These are phyloP conservation scores for Periconia macrospinosa DNA, from an alignment of 2,329 filamentous ascomycete genomes.

Conservation along the genomic window DNA sequence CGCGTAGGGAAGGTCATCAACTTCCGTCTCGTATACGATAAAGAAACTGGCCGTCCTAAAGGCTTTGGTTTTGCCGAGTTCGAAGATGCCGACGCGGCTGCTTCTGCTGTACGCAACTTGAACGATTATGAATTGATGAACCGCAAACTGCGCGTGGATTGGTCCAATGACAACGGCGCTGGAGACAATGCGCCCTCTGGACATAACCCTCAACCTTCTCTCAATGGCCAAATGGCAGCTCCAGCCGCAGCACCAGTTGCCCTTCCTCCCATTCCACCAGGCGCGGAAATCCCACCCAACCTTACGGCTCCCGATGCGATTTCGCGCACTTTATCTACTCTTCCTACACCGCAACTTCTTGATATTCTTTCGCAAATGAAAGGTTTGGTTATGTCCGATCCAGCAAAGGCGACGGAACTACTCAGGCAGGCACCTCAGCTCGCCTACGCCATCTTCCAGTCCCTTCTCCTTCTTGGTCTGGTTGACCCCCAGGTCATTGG, in stretches of 20 bases:
- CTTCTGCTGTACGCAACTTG: constrained; percentile 90
- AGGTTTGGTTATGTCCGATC: constrained; percentile 78
- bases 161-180: constrained; percentile 86
- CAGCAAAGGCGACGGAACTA: constrained; percentile 80
- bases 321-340: constrained; percentile 82
- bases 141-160: constrained; percentile 91
- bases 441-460: constrained; percentile 92
- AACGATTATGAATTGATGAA: constrained; percentile 97
- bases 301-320: constrained; percentile 88
- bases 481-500: constrained; percentile 83
- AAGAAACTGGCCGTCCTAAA: constrained; percentile 90
- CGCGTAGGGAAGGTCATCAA: constrained; percentile 87
- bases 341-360: constrained; percentile 85
- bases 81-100: constrained; percentile 86
- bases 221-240: constrained; percentile 46
- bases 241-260: constrained; percentile 49
- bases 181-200: constrained; percentile 54
- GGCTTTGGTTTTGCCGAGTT: constrained; percentile 98
- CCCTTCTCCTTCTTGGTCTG: constrained; percentile 86
- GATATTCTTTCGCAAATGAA: constrained; percentile 97
- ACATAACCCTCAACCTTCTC: constrained; percentile 47
- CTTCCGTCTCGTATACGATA: constrained; percentile 93
- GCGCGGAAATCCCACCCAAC: constrained; percentile 79
- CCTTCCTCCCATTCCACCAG: constrained; percentile 80
- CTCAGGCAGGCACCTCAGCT: constrained; percentile 89